phyloP scores from a whole-genome alignment of 2,329 filamentous ascomycete species.

The Metarhizium brunneum region DNA sequence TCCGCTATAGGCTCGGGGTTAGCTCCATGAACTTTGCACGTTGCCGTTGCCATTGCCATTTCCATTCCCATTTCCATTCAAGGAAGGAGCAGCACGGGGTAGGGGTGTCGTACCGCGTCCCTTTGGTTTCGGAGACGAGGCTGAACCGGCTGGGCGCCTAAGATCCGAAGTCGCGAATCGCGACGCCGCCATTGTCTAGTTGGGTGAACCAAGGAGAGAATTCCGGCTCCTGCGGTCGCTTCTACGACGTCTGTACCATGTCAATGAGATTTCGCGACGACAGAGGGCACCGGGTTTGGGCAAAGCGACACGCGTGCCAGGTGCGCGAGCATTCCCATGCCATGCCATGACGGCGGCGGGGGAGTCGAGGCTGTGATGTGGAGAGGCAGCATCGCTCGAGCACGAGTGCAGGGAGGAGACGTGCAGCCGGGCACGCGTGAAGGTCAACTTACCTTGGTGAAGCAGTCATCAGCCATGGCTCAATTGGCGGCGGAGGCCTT shows the following conservation, averaged over 20 bases:
- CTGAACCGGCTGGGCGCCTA: slow-evolving; percentile 40
- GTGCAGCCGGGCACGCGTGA: neutral
- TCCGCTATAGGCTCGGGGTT: slow-evolving; percentile 33
- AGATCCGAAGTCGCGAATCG: slow-evolving; percentile 37
- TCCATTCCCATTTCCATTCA: neutral
- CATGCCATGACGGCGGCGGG: neutral
- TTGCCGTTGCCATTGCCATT: neutral
- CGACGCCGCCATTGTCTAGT: slow-evolving; percentile 33
- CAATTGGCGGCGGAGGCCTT: slow-evolving; percentile 30
- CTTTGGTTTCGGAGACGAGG: slow-evolving; percentile 40
- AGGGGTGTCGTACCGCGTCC: slow-evolving; percentile 37
- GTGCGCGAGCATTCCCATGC: neutral
- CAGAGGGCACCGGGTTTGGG: slow-evolving; percentile 4
- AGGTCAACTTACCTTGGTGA: slow-evolving; percentile 32
- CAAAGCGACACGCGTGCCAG: neutral
- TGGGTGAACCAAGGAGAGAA: slow-evolving; percentile 13
- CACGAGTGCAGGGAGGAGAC: neutral
- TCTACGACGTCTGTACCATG: slow-evolving; percentile 31
- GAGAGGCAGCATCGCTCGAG: neutral
- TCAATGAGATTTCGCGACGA: slow-evolving; percentile 6
- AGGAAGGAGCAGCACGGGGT: neutral
- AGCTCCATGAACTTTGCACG: slow-evolving; percentile 4
- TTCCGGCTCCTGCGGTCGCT: slow-evolving; percentile 25
- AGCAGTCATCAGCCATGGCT: slow-evolving; percentile 39
- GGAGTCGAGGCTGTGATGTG: neutral